A percentile compares a stretch with the other conserved stretches of the same genome.
phyloP scores from a whole-genome alignment of 495 filamentous ascomycete genomes.

The Aspergillus steynii region DNA sequence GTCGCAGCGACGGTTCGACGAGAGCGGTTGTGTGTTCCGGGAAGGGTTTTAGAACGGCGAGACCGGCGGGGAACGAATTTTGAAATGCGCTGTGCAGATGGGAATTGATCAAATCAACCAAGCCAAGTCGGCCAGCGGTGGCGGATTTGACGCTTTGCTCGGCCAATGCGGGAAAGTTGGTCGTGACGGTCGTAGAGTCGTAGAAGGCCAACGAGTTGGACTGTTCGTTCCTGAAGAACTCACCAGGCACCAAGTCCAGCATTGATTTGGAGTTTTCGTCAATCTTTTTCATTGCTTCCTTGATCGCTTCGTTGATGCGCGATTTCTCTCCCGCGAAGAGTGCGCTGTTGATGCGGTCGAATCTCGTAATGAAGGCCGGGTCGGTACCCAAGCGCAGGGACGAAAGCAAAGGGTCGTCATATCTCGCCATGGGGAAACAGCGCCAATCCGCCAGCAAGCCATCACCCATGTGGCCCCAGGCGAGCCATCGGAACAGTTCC shows the following conservation, averaged over 20 bases:
- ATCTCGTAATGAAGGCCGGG: conserved; percentile 65
- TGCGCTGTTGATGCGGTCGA: conserved; percentile 68
- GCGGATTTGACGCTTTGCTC: conserved; percentile 58
- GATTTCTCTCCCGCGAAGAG: conserved; percentile 73
- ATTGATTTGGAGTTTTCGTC: conserved; percentile 57
- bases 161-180: conserved; percentile 63
- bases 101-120: conserved; percentile 76
- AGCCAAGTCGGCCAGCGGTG: conserved; percentile 56
- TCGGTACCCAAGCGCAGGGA: conserved; percentile 74
- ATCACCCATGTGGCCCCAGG: conserved; percentile 91
- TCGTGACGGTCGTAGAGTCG: conserved; percentile 56
- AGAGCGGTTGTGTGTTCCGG: conserved; percentile 70
- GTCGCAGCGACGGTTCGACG: conserved; percentile 63
- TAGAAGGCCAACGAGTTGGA: conserved; percentile 78
- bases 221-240: conserved; percentile 65
- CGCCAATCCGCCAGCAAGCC: conserved; percentile 79
- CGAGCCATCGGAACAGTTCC: conserved; percentile 83
- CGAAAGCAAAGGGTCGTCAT: conserved; percentile 69
- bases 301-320: conserved; percentile 65
- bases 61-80: conserved; percentile 70
- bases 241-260: conserved; percentile 53
- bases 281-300: conserved; percentile 60
- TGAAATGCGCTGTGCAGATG: conserved; percentile 89
- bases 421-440: conserved; percentile 81
- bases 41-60: conserved; percentile 77